Conservation (phyloP, 2,329 filamentous ascomycete species). For the Thermothelomyces thermophilus region DNA sequence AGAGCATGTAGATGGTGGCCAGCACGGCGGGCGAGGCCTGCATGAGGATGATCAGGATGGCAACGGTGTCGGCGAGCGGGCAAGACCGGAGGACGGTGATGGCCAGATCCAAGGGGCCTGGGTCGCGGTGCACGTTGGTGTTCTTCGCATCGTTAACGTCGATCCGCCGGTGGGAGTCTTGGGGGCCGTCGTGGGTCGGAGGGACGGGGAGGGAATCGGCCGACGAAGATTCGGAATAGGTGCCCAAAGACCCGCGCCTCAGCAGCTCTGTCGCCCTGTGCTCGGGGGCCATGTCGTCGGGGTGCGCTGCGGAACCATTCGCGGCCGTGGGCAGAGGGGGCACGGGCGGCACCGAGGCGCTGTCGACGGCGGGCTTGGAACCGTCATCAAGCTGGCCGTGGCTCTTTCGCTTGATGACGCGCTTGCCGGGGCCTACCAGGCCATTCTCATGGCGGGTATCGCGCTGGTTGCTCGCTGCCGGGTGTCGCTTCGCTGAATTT, state of each 20-base stretch:
- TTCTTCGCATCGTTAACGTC: slow-evolving; percentile 65
- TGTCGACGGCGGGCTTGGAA: slow-evolving; percentile 25
- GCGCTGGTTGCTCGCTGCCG: slow-evolving; percentile 56
- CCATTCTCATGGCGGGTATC: slow-evolving; percentile 82
- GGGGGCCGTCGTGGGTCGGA: slow-evolving; percentile 33
- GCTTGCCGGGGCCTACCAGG: slow-evolving; percentile 70
- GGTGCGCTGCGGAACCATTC: slow-evolving; percentile 31
- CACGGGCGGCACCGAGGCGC: slow-evolving; percentile 24
- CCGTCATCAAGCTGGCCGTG: slow-evolving; percentile 38
- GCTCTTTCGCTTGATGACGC: slow-evolving; percentile 42
- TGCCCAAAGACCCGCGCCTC: slow-evolving; percentile 45
- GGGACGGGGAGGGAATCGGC: slow-evolving; percentile 41
- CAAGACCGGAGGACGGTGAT: slow-evolving; percentile 84
- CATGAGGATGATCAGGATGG: slow-evolving; percentile 91
- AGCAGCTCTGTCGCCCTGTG: slow-evolving; percentile 36
- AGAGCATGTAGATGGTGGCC: slow-evolving; percentile 84
- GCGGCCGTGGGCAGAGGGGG: slow-evolving; percentile 31
- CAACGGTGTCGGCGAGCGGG: slow-evolving; percentile 89
- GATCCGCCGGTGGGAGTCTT: slow-evolving; percentile 53
- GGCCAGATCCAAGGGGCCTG: slow-evolving; percentile 68
- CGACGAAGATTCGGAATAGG: slow-evolving; percentile 49
- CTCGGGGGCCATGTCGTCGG: slow-evolving; percentile 37
- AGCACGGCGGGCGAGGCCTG: slow-evolving; percentile 84
- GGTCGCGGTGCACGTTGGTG: slow-evolving; percentile 60
- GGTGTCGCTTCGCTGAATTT: slow-evolving; percentile 55